These are phyloP conservation scores for Lomentospora prolificans DNA, from an alignment of 2,329 filamentous ascomycete species.

Conservation along the genomic window DNA sequence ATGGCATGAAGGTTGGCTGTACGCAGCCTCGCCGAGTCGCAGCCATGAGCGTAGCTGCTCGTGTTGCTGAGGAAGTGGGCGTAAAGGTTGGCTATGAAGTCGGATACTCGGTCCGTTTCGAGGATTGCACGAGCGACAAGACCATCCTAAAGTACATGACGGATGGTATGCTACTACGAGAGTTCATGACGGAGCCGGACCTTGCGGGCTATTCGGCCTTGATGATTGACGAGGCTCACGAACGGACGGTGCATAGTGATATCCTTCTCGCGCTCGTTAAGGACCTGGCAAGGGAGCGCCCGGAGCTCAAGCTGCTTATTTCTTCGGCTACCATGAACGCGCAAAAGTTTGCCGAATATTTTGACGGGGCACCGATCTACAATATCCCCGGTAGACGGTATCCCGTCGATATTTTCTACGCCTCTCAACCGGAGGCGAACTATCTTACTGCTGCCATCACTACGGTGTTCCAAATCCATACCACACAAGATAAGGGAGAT, in stretches of 20 bases:
- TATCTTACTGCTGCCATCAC: conserved; percentile 87
- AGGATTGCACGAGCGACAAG: conserved; percentile 84
- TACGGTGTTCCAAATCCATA: conserved; percentile 91
- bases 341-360: conserved; percentile 83
- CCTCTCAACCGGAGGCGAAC: conserved; percentile 82
- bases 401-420: conserved; percentile 87
- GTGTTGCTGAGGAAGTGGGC: conserved; percentile 90
- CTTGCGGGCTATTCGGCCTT: conserved; percentile 73
- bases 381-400: conserved; percentile 86
- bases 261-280: conserved; percentile 82
- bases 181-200: conserved; percentile 82
- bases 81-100: conserved; percentile 86
- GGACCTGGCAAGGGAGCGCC: conserved; percentile 72
- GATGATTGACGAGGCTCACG: conserved; percentile 98
- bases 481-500: conserved; percentile 73
- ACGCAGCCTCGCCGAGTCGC: conserved; percentile 93
- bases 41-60: conserved; percentile 93
- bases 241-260: conserved; percentile 83
- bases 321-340: conserved; percentile 93
- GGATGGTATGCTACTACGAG: conserved; percentile 85
- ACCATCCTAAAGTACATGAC: conserved; percentile 95
- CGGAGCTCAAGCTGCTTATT: conserved; percentile 82
- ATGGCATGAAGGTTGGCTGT: conserved; percentile 76
- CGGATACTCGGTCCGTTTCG: conserved; percentile 90
- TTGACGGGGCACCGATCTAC: conserved; percentile 87